Evolutionary conservation across 306 rosid genomes (phyloP), one percentile per base, ranked within the genome.

Genomic region (Lathyrus oleraceus): DNA sequence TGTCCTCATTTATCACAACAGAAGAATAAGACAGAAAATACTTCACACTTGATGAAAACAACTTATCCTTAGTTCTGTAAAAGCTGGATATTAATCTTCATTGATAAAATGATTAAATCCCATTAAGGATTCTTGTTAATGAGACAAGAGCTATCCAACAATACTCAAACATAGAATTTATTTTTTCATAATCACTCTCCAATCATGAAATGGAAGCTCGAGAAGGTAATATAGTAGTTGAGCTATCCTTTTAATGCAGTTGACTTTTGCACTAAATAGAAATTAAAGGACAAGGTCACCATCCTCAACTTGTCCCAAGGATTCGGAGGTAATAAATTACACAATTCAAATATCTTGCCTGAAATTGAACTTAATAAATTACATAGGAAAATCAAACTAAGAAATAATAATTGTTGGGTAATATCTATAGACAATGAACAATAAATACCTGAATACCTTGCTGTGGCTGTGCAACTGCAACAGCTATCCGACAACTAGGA

Each of bases 391-490:
- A 49, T 48, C 71, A 64, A 69, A 58, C 63, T 53, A 68, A 20
- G 2, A 32, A 32, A 17, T 23, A 56, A 61, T 20, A 3, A 21
- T 32, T 4, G 17, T 19, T 44, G 2, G 32, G n/a, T n/a, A n/a
- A 21, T 21, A 21, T 21, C n/a, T 25, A 64, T 8, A 27, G 69
- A n/a, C 51, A 71, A 3, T 40, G 69, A 69, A 51, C 79, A 90
- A 73, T 82, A 88, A 73, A 58, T 84, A 90, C 98, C 96, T 94
- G 97, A 80, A 94, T 86, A 73, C 99, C 99, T 73, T 88, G 94
- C 38, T 94, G 97, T 10, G 97, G 99, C 81, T 94, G 99, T 35
- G 97, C 95, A 82, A 94, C 97, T 54, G 88, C 89, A 48, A 88
- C 79, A 69, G 99, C 97, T 71, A 91, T 61, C 82, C 53, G 79